These are phyloP conservation scores for Umbellularia californica DNA, from an alignment of 164 flowering plant genomes.

Conservation along the genomic window DNA sequence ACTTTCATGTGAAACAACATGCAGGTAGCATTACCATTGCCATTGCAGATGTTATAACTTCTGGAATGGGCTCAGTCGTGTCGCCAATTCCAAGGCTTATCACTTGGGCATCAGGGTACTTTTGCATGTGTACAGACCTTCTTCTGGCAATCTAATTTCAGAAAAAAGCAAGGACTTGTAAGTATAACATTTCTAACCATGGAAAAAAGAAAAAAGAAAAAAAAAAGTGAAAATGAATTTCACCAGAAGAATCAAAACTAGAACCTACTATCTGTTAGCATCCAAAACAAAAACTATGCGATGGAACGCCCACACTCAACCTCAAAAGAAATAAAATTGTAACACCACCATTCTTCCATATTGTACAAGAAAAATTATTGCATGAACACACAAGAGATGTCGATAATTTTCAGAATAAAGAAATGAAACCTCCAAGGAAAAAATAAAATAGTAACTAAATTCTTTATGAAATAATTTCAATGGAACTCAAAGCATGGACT, in stretches of 20 bases:
- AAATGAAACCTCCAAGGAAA: not conserved
- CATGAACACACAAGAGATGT: not conserved
- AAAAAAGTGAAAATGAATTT: not conserved
- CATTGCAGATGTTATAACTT: constrained; percentile 87
- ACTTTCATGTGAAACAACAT: constrained; percentile 1
- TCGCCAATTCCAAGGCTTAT: constrained; percentile 97
- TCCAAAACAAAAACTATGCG: not conserved
- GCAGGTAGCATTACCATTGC: constrained; percentile 42
- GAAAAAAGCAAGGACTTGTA: not conserved
- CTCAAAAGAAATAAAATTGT: too few relatives aligned
- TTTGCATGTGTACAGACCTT: constrained; percentile 65
- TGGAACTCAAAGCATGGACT: not conserved
- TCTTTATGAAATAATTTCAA: not conserved
- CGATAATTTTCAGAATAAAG: not conserved
- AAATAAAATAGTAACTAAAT: not conserved
- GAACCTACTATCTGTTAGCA: not conserved
- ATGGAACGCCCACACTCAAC: not conserved
- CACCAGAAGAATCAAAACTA: not conserved
- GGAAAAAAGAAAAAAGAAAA: not conserved
- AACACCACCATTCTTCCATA: not conserved
- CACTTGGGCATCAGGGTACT: constrained; percentile 78
- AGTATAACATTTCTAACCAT: not conserved
- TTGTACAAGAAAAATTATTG: not conserved
- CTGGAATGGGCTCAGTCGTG: constrained; percentile 96
- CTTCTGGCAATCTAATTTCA: constrained; percentile 72